These are phyloP conservation scores for Rhizopus arrhizus DNA, from an alignment of 371 early-diverging fungal genomes.

Conservation along the genomic window DNA sequence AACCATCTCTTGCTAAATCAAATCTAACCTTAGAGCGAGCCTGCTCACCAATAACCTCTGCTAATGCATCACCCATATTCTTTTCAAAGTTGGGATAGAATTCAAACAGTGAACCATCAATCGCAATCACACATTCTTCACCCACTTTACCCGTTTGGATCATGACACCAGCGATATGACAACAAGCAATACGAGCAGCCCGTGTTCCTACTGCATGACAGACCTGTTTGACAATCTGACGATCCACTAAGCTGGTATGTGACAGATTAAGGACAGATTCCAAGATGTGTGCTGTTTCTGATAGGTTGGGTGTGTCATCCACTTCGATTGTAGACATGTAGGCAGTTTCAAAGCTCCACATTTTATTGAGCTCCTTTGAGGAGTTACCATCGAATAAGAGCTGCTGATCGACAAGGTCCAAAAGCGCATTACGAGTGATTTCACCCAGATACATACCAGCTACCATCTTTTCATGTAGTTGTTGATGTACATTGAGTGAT, in stretches of 20 bases:
- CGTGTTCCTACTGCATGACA: slow-evolving; percentile 84
- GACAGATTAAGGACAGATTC: slow-evolving; percentile 73
- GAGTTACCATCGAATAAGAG: slow-evolving; percentile 59
- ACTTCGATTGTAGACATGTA: slow-evolving; percentile 89
- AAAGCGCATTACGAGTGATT: slow-evolving; percentile 67
- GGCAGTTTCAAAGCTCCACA: slow-evolving; percentile 87
- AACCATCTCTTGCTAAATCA: slow-evolving; percentile 47
- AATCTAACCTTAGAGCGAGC: slow-evolving; percentile 43
- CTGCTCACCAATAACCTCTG: slow-evolving; percentile 71
- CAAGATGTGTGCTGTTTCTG: slow-evolving; percentile 71
- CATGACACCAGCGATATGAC: slow-evolving; percentile 81
- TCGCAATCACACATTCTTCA: slow-evolving; percentile 45
- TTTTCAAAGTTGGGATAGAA: slow-evolving; percentile 87
- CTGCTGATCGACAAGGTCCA: slow-evolving; percentile 65
- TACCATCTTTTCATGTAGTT: slow-evolving; percentile 82
- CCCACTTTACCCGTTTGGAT: slow-evolving; percentile 63
- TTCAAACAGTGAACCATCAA: slow-evolving; percentile 92
- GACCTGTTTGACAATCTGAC: slow-evolving; percentile 78
- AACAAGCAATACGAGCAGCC: slow-evolving; percentile 84
- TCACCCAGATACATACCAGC: slow-evolving; percentile 87
- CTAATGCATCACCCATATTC: slow-evolving; percentile 71
- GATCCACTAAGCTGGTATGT: slow-evolving; percentile 73
- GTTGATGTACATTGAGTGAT: slow-evolving; percentile 64
- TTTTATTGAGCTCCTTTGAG: slow-evolving; percentile 70
- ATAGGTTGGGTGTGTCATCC: slow-evolving; percentile 71